Conservation (phyloP, 2,329 filamentous ascomycete species). For the Penicillium hordei region DNA sequence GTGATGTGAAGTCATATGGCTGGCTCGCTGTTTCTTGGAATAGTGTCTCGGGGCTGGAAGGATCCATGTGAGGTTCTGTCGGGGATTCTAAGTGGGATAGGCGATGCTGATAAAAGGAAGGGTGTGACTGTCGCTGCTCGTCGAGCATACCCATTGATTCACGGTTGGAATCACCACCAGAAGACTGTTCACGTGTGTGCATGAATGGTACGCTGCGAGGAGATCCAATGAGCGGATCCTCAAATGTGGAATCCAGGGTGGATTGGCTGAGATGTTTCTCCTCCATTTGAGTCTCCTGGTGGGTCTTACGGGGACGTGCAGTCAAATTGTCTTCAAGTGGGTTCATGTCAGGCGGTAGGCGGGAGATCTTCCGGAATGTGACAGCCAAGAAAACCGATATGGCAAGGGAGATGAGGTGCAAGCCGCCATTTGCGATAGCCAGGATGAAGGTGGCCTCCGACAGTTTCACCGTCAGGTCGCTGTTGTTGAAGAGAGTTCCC, state of each 20-base stretch:
- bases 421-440: conserved; percentile 60
- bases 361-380: conserved; percentile 77
- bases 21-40: conserved; percentile 31
- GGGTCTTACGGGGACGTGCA: conserved; percentile 66
- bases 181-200: conserved; percentile 69
- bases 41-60: conserved; percentile 32
- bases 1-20: conserved; percentile 30
- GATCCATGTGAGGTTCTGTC: conserved; percentile 20
- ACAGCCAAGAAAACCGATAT: conserved; percentile 73
- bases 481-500: conserved; percentile 65
- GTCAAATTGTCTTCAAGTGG: conserved; percentile 85
- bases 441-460: conserved; percentile 67
- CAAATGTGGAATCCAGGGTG: conserved; percentile 45
- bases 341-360: conserved; percentile 91
- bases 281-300: conserved; percentile 63
- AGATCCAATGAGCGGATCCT: conserved; percentile 45
- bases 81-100: conserved; percentile 34
- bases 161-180: conserved; percentile 56
- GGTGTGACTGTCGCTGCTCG: conserved; percentile 50
- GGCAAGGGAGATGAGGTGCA: conserved; percentile 69
- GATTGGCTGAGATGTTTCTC: conserved; percentile 63
- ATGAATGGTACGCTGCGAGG: conserved; percentile 69
- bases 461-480: conserved; percentile 58
- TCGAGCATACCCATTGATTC: conserved; percentile 50
- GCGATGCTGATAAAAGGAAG: conserved; percentile 45